These are phyloP conservation scores for Neofusicoccum kwambonambiense DNA, from an alignment of 2,329 filamentous ascomycete genomes.

Conservation along the genomic window DNA sequence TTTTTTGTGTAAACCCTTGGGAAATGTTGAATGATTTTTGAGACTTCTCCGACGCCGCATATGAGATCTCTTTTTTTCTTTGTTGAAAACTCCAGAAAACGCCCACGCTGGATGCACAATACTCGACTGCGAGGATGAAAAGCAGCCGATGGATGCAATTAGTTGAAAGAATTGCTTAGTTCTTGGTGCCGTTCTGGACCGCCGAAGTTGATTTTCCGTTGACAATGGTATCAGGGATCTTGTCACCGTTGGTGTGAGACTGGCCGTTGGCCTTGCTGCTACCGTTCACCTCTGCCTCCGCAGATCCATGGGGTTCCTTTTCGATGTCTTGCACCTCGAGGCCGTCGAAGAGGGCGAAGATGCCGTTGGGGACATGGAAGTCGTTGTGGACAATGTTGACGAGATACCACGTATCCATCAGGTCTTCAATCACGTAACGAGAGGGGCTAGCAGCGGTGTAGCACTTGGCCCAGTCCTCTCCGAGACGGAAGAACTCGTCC, in stretches of 20 bases:
- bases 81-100: slow-evolving; percentile 18
- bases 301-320: slow-evolving; percentile 26
- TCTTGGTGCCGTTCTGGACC: slow-evolving; percentile 8
- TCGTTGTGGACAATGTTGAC: slow-evolving; percentile 99
- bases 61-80: slow-evolving; percentile 3
- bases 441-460: slow-evolving; percentile 75
- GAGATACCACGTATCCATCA: slow-evolving; percentile 90
- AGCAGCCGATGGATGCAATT: background rate
- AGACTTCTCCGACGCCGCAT: slow-evolving; percentile 6
- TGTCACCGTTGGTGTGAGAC: slow-evolving; percentile 1
- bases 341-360: slow-evolving; percentile 84
- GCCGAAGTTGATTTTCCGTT: slow-evolving; percentile 13
- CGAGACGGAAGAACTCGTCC: slow-evolving; percentile 92
- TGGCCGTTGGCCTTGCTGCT: background rate
- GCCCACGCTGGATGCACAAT: slow-evolving; percentile 17
- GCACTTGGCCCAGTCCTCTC: slow-evolving; percentile 91
- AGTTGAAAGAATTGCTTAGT: background rate
- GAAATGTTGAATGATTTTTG: slow-evolving; percentile 7
- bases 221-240: slow-evolving; percentile 3
- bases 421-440: slow-evolving; percentile 71
- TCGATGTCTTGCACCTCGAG: slow-evolving; percentile 68
- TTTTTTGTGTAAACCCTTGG: background rate
- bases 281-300: background rate
- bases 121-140: slow-evolving; percentile 5
- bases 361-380: slow-evolving; percentile 78